Conservation (phyloP, 176 grass and related monocot genomes). For the Oropetium thomaeum region DNA sequence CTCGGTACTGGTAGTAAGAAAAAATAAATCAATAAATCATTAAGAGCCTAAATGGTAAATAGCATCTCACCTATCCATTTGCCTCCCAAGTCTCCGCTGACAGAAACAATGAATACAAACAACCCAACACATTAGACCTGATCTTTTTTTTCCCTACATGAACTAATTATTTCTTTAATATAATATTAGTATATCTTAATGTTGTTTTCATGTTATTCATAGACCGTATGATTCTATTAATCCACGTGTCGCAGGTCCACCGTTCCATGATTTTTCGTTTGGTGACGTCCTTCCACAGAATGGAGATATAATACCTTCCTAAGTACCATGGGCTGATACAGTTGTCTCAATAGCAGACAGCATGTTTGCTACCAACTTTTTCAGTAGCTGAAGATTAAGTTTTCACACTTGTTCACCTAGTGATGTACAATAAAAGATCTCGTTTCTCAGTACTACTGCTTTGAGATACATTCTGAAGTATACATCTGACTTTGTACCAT, state of each 20-base stretch:
- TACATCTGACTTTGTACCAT: neutral
- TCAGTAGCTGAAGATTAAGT: neutral
- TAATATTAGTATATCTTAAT: neutral
- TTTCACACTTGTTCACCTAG: neutral
- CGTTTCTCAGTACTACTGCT: neutral
- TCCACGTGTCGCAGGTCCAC: constrained; percentile 51
- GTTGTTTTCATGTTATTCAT: neutral
- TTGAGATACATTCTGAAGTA: neutral
- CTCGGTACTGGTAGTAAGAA: too few species aligned
- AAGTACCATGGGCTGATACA: constrained; percentile 5
- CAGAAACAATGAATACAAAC: too few species aligned
- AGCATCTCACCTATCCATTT: neutral
- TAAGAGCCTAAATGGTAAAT: neutral
- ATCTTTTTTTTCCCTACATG: too few species aligned
- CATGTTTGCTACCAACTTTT: neutral
- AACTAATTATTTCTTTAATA: neutral
- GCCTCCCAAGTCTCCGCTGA: too few species aligned
- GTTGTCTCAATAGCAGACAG: constrained; percentile 12
- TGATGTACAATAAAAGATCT: neutral
- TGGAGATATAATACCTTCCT: constrained; percentile 31
- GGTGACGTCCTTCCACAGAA: constrained; percentile 56
- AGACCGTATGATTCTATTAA: neutral
- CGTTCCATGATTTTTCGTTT: constrained; percentile 89
- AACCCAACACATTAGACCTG: too few species aligned
- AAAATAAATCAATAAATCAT: too few species aligned